A percentile compares a stretch with the other conserved stretches of the same genome.
Conservation (phyloP, 2,329 filamentous ascomycete species). For the Diaporthe citriasiana region DNA sequence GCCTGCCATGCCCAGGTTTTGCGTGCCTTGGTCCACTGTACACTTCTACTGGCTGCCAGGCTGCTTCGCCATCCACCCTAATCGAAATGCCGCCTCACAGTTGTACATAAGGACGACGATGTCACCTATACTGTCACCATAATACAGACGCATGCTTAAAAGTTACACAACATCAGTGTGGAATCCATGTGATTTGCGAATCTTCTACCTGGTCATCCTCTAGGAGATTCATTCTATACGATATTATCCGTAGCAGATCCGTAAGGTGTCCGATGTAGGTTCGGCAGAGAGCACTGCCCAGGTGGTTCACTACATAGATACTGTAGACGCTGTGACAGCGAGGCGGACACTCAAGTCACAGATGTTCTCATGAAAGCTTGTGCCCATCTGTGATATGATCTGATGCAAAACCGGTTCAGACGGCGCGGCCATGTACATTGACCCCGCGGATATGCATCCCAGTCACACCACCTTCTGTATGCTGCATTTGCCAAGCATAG, state of each 20-base stretch:
- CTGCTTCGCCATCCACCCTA: not conserved
- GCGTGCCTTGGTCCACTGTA: not conserved
- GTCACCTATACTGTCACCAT: not conserved
- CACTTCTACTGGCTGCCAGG: no score
- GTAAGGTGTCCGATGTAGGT: no score
- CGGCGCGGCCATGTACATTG: no score
- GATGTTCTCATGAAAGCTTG: not conserved
- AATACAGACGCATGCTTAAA: not conserved
- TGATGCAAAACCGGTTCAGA: not conserved
- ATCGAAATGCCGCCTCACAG: not conserved
- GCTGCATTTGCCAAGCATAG: not conserved
- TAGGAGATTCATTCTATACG: no score
- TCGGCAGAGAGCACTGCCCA: no score
- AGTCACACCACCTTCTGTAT: not conserved
- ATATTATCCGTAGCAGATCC: no score
- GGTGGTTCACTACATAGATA: no score
- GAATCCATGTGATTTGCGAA: not conserved
- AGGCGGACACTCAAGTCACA: no score
- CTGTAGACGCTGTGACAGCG: no score
- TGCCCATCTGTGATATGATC: not conserved
- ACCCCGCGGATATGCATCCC: not conserved
- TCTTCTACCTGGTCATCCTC: not conserved
- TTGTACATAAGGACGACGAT: not conserved
- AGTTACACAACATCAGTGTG: not conserved
- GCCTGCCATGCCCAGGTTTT: conserved; percentile 6